A percentile compares a stretch with the other conserved stretches of the same genome.
phyloP scores from a whole-genome alignment of 1,139 yeast genomes.

The Hyphopichia pseudoburtonii region DNA sequence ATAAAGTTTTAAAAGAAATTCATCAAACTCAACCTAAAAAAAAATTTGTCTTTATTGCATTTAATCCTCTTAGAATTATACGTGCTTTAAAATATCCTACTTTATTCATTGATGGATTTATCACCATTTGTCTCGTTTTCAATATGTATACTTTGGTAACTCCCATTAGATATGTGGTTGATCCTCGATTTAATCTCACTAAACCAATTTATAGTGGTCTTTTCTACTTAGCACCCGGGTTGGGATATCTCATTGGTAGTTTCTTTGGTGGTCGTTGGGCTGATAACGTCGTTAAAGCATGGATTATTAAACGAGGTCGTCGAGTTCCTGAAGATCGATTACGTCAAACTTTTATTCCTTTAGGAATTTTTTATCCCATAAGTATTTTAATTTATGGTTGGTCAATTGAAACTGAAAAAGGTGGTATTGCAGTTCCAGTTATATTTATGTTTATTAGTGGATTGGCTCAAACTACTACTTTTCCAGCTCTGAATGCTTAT shows the following conservation, averaged over 20 bases:
- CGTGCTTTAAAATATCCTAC: constrained; percentile 40
- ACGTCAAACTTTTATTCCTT: constrained; percentile 34
- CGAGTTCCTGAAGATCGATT: constrained; percentile 55
- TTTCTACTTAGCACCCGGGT: constrained; percentile 54
- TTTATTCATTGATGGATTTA: constrained; percentile 43
- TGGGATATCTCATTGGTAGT: constrained; percentile 49
- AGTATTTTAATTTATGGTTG: constrained; percentile 52
- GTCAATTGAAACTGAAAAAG: constrained; percentile 45
- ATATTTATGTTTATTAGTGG: constrained; percentile 48
- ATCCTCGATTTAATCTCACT: constrained; percentile 49
- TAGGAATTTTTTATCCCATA: constrained; percentile 41
- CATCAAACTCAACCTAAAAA: constrained; percentile 21
- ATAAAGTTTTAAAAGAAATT: constrained; percentile 12
- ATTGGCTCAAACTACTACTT: constrained; percentile 47
- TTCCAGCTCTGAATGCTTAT: constrained; percentile 53
- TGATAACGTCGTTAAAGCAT: constrained; percentile 43
- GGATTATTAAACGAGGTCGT: constrained; percentile 40
- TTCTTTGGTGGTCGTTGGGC: constrained; percentile 52
- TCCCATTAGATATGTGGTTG: constrained; percentile 53
- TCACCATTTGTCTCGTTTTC: constrained; percentile 39
- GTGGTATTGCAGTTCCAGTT: constrained; percentile 56
- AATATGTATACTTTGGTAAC: constrained; percentile 53
- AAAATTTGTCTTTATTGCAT: constrained; percentile 37
- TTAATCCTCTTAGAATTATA: constrained; percentile 45
- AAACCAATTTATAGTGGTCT: constrained; percentile 49